Base-by-base conservation (phyloP, 2,329 filamentous ascomycete genomes). In the Drechslerella dactyloides region DNA sequence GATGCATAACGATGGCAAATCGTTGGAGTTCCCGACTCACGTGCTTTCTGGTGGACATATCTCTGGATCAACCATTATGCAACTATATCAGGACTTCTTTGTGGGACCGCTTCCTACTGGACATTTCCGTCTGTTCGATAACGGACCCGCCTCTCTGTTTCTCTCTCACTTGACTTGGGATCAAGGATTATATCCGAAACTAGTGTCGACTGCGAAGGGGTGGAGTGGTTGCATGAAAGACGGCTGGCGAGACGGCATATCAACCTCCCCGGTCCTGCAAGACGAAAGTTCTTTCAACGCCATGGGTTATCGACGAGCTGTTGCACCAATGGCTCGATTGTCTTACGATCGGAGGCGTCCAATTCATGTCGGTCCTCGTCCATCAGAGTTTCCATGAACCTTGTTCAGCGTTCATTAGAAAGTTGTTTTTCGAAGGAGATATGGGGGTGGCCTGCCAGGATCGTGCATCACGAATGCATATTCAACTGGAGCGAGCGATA, bases 271-370 rank as follows among this genome's bases (percentile, higher is more conserved):
- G 50, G 60, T 65, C 55, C 68, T 72, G 68, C 68, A 65, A 72
- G 55, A 72, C 60, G 55, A 72, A 72, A 46, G 64, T 53, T 63
- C 50, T 72, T 60, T 61, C 64, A 57, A 56, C 56, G 68, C 55
- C 68, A 72, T 72, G 68, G 68, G 64, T 72, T 61, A 72, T 72
- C 60, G 68, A 72, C 42, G 60, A 61, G 40, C 54, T 56, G 68
- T 72, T 72, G 68, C 55, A 64, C 60, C 60, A 72, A 72, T 72
- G 62, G 68, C 50, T 72, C 60, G 56, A 72, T 65, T 72, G 60
- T 55, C 52, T 72, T 61, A 65, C 60, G 68, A 72, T 65, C 68
- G 68, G 68, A 72, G 54, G 60, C 68, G 44, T 70, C 54, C 54
- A 55, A 53, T 64, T 64, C 51, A 57, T 48, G 55, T 56, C 54